These are phyloP conservation scores for Serendipita sp. DNA, from an alignment of 768 basidiomycete species.

Conservation along the genomic window DNA sequence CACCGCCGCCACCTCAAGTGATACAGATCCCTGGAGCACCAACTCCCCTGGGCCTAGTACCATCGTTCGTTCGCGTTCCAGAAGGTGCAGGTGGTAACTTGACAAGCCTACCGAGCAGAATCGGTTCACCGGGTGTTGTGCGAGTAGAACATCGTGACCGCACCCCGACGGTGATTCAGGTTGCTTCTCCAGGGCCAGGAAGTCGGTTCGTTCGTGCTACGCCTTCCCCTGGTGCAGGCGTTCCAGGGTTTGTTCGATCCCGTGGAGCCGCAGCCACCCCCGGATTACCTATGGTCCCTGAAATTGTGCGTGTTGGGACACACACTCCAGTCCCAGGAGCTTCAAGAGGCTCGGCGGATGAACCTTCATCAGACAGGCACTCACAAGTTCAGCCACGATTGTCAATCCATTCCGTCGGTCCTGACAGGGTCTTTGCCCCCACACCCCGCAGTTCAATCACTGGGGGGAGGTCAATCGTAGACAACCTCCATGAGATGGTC, in stretches of 20 bases:
- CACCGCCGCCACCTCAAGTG: not conserved
- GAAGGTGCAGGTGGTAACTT: not conserved
- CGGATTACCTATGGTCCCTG: not conserved
- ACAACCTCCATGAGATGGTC: conserved; percentile 9
- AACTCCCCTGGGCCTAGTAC: not conserved
- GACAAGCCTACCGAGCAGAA: not conserved
- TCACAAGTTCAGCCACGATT: not conserved
- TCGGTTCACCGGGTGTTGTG: not conserved
- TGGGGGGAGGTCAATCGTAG: not conserved
- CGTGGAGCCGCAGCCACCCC: conserved; percentile 5
- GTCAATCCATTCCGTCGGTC: conserved; percentile 4
- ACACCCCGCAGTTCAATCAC: not conserved
- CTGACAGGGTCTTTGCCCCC: not conserved
- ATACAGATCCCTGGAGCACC: not conserved
- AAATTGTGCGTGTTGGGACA: conserved; percentile 1
- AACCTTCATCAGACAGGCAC: not conserved
- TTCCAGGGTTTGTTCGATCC: not conserved
- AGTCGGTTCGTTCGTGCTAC: not conserved
- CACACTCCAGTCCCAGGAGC: conserved; percentile 5
- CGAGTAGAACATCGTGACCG: not conserved
- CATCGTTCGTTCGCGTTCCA: not conserved
- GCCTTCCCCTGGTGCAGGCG: not conserved
- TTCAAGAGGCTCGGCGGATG: not conserved
- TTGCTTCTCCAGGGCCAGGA: conserved; percentile 6
- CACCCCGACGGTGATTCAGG: not conserved